These are phyloP conservation scores for Lipomyces oligophaga DNA, from an alignment of 805 yeast genomes.

Conservation along the genomic window DNA sequence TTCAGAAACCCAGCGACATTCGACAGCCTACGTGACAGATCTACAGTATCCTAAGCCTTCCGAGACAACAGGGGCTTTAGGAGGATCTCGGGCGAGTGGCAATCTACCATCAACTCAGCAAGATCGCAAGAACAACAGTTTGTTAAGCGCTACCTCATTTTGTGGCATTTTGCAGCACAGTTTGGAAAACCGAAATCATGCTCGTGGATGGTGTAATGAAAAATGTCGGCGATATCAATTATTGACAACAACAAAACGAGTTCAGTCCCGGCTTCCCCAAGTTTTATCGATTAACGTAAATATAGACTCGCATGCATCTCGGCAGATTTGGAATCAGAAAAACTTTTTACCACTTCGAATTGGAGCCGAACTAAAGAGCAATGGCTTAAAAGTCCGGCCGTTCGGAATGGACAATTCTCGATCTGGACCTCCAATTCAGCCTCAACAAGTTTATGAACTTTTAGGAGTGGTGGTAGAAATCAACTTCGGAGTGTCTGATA, in stretches of 20 bases:
- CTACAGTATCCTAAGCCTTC: constrained; percentile 24
- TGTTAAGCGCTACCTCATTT: constrained; percentile 19
- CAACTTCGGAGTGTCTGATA: constrained; percentile 30
- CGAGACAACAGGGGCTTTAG: constrained; percentile 2
- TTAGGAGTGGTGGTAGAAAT: constrained; percentile 40
- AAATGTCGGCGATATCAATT: constrained; percentile 50
- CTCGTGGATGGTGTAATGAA: constrained; percentile 50
- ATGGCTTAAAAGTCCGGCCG: constrained; percentile 7
- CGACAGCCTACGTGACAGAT: constrained; percentile 30
- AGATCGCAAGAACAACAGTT: neutral
- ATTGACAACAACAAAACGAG: constrained; percentile 51
- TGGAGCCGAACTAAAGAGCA: constrained; percentile 4
- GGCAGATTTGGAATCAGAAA: constrained; percentile 25
- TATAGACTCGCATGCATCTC: constrained; percentile 36
- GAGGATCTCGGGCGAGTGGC: neutral
- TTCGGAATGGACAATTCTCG: no score
- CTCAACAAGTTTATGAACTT: constrained; percentile 31
- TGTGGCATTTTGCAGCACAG: constrained; percentile 29
- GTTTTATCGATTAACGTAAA: constrained; percentile 60
- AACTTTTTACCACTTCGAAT: constrained; percentile 25
- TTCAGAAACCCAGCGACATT: constrained; percentile 24
- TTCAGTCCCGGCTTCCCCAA: constrained; percentile 55
- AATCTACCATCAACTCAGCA: neutral
- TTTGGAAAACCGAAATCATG: constrained; percentile 37
- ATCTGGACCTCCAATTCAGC: neutral